Evolutionary conservation across 768 basidiomycete species (phyloP).

Genomic region (Multifurca ochricompacta): DNA sequence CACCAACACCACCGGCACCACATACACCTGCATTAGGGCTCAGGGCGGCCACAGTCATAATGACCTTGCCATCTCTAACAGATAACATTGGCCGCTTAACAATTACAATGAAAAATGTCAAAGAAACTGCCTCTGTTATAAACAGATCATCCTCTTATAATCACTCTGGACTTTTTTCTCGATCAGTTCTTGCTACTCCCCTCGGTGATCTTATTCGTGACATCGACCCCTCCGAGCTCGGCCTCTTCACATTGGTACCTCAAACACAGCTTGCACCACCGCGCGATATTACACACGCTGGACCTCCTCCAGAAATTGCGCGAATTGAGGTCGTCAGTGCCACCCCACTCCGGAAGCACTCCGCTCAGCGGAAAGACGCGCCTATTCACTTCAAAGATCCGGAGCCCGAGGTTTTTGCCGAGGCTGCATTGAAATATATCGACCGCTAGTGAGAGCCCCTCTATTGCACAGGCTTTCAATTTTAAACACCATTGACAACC

Average conservation of each 20-base stretch:
- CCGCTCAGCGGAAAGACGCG: slow-evolving; percentile 28
- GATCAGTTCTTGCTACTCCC: slow-evolving; percentile 52
- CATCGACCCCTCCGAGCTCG: slow-evolving; percentile 68
- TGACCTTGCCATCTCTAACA: slow-evolving; percentile 45
- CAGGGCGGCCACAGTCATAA: too few species aligned
- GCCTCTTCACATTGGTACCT: slow-evolving; percentile 57
- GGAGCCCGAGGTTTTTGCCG: slow-evolving; percentile 68
- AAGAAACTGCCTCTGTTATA: slow-evolving; percentile 33
- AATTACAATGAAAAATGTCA: slow-evolving; percentile 44
- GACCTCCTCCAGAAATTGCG: slow-evolving; percentile 36
- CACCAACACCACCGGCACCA: too few species aligned
- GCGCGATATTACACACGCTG: slow-evolving; percentile 27
- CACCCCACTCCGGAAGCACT: slow-evolving; percentile 54
- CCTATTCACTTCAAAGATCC: slow-evolving; percentile 36
- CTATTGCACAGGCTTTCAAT: not conserved
- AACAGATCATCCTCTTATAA: slow-evolving; percentile 7
- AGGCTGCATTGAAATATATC: slow-evolving; percentile 69
- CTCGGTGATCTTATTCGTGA: slow-evolving; percentile 77
- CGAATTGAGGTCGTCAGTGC: slow-evolving; percentile 63
- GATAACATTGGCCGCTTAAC: slow-evolving; percentile 65
- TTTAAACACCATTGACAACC: not conserved
- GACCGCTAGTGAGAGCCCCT: slow-evolving; percentile 58
- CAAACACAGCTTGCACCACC: slow-evolving; percentile 22
- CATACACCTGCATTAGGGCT: too few species aligned
- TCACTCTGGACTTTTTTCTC: slow-evolving; percentile 43